These are phyloP conservation scores for Penicillium arizonense DNA, from an alignment of 495 filamentous ascomycete genomes.

Conservation along the genomic window DNA sequence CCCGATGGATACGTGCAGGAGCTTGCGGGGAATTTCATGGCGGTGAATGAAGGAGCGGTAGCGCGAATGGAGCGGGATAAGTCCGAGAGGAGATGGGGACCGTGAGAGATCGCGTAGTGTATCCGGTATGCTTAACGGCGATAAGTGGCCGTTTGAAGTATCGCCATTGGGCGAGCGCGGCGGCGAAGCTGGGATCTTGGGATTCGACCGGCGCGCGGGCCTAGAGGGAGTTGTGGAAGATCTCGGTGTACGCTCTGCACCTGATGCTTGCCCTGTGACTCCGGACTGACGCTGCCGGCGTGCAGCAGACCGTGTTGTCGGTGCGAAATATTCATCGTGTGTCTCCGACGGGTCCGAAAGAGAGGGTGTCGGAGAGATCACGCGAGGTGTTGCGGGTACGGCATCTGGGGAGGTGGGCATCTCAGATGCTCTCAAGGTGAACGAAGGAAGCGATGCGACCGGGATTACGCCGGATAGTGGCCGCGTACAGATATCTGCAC, in stretches of 20 bases:
- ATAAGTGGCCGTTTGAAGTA: slow-evolving; percentile 66
- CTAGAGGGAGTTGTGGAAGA: slow-evolving; percentile 30
- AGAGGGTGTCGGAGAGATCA: slow-evolving; percentile 69
- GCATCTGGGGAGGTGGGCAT: slow-evolving; percentile 47
- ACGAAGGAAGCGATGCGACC: slow-evolving; percentile 45
- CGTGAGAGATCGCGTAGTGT: slow-evolving; percentile 73
- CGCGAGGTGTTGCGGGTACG: slow-evolving; percentile 64
- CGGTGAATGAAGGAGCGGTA: slow-evolving; percentile 52
- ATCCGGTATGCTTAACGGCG: slow-evolving; percentile 57
- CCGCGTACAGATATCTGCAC: slow-evolving; percentile 28
- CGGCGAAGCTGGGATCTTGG: slow-evolving; percentile 43
- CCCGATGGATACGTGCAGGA: slow-evolving; percentile 83
- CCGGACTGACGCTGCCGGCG: slow-evolving; percentile 47
- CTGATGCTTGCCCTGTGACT: slow-evolving; percentile 36
- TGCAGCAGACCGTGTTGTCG: slow-evolving; percentile 62
- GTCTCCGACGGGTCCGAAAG: slow-evolving; percentile 53
- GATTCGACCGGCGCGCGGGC: slow-evolving; percentile 38
- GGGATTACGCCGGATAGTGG: slow-evolving; percentile 51
- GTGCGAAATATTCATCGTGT: slow-evolving; percentile 57
- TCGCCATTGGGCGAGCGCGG: slow-evolving; percentile 40
- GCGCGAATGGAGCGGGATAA: slow-evolving; percentile 85
- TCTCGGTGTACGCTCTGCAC: slow-evolving; percentile 6
- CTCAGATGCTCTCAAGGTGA: slow-evolving; percentile 34
- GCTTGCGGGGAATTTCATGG: slow-evolving; percentile 48
- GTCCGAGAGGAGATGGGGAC: slow-evolving; percentile 84